A percentile compares a stretch with the other conserved stretches of the same genome.
These are phyloP conservation scores for Durusdinium trenchii DNA, from an alignment of 73 alveolate species.

Conservation along the genomic window DNA sequence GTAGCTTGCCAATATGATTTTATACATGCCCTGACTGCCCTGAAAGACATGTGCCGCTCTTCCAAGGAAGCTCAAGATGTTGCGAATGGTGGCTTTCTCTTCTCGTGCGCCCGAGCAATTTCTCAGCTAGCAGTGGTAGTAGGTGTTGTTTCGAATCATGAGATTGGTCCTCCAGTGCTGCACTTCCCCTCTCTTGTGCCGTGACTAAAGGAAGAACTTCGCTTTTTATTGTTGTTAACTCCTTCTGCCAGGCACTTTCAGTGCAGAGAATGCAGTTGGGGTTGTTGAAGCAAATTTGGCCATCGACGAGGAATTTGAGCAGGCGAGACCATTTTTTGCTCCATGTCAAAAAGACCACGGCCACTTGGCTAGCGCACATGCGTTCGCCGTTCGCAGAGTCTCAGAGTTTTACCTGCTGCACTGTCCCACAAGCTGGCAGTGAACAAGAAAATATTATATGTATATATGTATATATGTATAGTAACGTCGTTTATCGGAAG, in stretches of 20 bases:
- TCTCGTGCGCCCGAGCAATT: no score
- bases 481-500: background rate
- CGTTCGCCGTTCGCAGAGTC: background rate
- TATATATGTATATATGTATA: background rate
- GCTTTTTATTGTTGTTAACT: no score
- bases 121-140: no score
- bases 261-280: conserved; percentile 80
- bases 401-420: background rate
- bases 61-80: conserved; percentile 70
- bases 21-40: background rate
- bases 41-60: no score
- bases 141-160: no score
- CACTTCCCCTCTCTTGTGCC: no score
- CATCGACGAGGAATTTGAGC: conserved; percentile 85
- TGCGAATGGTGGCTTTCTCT: conserved; percentile 71
- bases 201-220: no score
- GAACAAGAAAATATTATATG: background rate
- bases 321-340: background rate
- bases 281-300: conserved; percentile 83
- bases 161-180: no score
- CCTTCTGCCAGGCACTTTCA: conserved; percentile 34
- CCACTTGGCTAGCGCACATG: background rate
- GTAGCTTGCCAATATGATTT: background rate
- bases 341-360: background rate
- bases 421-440: background rate